Evolutionary conservation across 352 stramenopile species (phyloP).

Genomic region (Pythium monospermum): DNA sequence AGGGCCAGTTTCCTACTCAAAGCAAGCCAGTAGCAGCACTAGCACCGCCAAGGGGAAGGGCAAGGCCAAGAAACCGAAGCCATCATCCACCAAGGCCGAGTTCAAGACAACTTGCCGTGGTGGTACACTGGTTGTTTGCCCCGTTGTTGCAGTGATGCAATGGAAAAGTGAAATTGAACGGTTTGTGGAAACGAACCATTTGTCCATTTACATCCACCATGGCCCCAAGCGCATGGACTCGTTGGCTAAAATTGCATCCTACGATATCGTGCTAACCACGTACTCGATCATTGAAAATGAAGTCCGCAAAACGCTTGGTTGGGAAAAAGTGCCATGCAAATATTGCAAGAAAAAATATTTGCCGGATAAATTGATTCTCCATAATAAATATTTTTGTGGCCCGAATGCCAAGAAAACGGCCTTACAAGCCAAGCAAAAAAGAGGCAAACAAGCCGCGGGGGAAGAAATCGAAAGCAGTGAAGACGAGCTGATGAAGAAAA

Average conservation of each 20-base stretch:
- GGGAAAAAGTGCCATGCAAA: conserved; percentile 86
- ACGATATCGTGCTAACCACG: conserved; percentile 98
- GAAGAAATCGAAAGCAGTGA: conserved; percentile 61
- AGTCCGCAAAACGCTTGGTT: conserved; percentile 66
- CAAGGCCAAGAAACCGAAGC: conserved; percentile 18
- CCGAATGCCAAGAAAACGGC: conserved; percentile 92
- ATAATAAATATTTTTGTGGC: conserved; percentile 99
- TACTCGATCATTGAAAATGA: conserved; percentile 96
- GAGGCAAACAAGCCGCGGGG: conserved; percentile 51
- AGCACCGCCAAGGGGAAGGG: not conserved
- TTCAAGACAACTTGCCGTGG: conserved; percentile 26
- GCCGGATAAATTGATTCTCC: conserved; percentile 91
- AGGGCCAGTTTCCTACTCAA: too few relatives aligned
- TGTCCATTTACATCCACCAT: conserved; percentile 97
- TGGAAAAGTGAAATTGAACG: conserved; percentile 88
- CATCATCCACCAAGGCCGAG: conserved; percentile 13
- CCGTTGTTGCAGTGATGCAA: conserved; percentile 95
- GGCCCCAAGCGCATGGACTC: conserved; percentile 81
- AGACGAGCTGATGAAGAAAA: conserved; percentile 49
- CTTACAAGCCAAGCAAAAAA: conserved; percentile 59
- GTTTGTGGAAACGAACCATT: conserved; percentile 90
- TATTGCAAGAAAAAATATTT: conserved; percentile 93
- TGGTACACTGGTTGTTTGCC: conserved; percentile 96
- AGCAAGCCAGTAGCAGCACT: too few relatives aligned
- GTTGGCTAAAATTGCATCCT: conserved; percentile 84